Base-by-base conservation (phyloP, 805 yeast species). In the Barnettozyma californica region DNA sequence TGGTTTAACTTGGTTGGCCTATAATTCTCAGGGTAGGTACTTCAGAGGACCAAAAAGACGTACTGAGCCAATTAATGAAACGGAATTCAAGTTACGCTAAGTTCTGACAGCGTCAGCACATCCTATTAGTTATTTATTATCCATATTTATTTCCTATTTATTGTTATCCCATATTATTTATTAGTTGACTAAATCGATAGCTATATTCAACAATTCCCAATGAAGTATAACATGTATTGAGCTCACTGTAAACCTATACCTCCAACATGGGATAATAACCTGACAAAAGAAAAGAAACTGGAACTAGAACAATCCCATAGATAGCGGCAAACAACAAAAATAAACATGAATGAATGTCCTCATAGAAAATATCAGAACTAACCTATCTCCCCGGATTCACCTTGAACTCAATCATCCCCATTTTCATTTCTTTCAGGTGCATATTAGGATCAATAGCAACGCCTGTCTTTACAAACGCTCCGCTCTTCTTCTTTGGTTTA, bases 41-140 rank as follows among this genome's bases (percentile, higher is more conserved):
- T 48, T 58, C 20, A 56, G 62, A 53, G 46, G 44, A 18, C 51
- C 53, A 18, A 55, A 52, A 45, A 56, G 60, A 56, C 55, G 62
- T 25, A 41, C 53, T 13, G 51, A 53, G 20, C 60, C 60, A 3
- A 54, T 56, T 19, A 47, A 52, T 43, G 62, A 56, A 37, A 48
- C 56, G 4, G 62, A 58, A 25, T 58, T 49, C 47, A 56, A 54
- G 42, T 49, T 48, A 19, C 51, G 51, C 44, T 29, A n/a, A 31
- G 18, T 16, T 8, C 7, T 3, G 2, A 19, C 3, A 9, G 14
- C 36, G 27, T 18, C 16, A 29, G 9, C 8, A 18, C 26, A 8
- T 14, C 9, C 38, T 23, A 23, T n/a, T n/a, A n/a, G n/a, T n/a
- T n/a, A n/a, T n/a, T n/a, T 33, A 16, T 16, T 41, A n/a, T n/a